These are phyloP conservation scores for Trichoderma sp. DNA, from an alignment of 2,329 filamentous ascomycete species.

Conservation along the genomic window DNA sequence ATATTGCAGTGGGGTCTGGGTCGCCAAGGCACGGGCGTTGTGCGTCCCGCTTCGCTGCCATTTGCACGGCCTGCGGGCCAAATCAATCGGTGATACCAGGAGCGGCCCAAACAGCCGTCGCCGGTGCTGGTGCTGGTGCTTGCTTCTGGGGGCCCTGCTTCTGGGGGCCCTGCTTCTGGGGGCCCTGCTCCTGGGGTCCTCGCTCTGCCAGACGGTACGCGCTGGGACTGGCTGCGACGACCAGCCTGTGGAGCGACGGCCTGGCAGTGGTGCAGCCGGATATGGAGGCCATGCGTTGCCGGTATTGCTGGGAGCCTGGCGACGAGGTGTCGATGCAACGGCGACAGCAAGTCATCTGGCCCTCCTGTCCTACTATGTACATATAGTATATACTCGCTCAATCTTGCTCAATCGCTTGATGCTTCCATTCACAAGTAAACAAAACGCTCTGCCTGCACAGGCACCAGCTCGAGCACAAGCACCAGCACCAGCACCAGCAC, in stretches of 20 bases:
- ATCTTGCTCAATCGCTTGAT: too few species aligned
- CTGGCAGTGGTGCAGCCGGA: background rate
- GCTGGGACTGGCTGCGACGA: slow-evolving; percentile 8
- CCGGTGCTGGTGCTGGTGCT: background rate
- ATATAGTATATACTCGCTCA: too few species aligned
- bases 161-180: too few species aligned
- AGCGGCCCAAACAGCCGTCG: background rate
- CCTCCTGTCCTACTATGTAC: too few species aligned
- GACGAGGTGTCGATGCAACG: background rate
- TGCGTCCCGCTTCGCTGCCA: background rate
- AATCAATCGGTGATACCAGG: slow-evolving; percentile 16
- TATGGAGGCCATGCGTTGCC: background rate
- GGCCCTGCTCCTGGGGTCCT: too few species aligned
- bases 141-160: too few species aligned
- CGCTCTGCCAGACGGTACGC: slow-evolving; percentile 1
- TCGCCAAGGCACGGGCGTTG: slow-evolving; percentile 7
- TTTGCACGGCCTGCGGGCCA: slow-evolving; percentile 9
- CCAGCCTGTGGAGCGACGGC: background rate
- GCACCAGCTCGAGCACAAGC: too few species aligned
- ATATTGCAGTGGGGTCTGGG: slow-evolving; percentile 5
- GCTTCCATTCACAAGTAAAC: too few species aligned
- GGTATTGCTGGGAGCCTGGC: background rate
- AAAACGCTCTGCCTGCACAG: too few species aligned
- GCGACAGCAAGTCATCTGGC: background rate
- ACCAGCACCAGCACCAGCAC: too few species aligned